Base-by-base conservation (phyloP, 345 rosid species). In the Balakata baccata region DNA sequence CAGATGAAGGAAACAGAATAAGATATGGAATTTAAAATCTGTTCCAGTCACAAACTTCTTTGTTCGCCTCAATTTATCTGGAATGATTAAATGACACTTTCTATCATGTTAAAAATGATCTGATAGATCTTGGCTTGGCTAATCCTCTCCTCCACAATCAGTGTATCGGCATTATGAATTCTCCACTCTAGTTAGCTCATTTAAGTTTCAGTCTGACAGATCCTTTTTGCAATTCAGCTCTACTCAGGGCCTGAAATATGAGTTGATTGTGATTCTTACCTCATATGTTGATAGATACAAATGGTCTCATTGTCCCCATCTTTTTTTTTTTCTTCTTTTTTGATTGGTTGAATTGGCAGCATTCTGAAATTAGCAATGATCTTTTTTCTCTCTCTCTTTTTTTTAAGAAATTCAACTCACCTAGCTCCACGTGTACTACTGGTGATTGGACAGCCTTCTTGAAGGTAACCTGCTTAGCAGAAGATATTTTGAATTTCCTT, bases 401-500 rank as follows among this genome's bases (percentile, higher is more conserved):
- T 18, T 46, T 66, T 75, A 76, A 94, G 98, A 94, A 94, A 89
- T 92, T 94, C 84, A 89, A 92, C 84, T 92, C 94, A 43, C 98
- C 97, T 75, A 90, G 91, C 82, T 85, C 92, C 75, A 68, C 80
- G 43, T 89, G 88, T 74, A 85, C 95, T 66, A 72, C 78, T 80
- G 76, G 89, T 65, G 98, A 94, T 75, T 94, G 98, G 98, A 82
- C 90, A 68, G 86, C 96, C 43, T 90, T 94, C 83, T 72, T 88
- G 81, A 94, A 94, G 97, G 98, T 90, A 87, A 67, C 68, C 58
- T 62, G 11, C 61, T 25, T 68, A 20, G 25, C 50, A 43, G 62
- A 54, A 11, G 62, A 72, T 22, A 50, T 52, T 75, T 70, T 49
- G 22, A 25, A 61, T 62, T 43, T 43, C 60, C 59, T 66, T 25